Base-by-base conservation (phyloP, 805 yeast species). In the Tetrapisispora namnaoensis region DNA sequence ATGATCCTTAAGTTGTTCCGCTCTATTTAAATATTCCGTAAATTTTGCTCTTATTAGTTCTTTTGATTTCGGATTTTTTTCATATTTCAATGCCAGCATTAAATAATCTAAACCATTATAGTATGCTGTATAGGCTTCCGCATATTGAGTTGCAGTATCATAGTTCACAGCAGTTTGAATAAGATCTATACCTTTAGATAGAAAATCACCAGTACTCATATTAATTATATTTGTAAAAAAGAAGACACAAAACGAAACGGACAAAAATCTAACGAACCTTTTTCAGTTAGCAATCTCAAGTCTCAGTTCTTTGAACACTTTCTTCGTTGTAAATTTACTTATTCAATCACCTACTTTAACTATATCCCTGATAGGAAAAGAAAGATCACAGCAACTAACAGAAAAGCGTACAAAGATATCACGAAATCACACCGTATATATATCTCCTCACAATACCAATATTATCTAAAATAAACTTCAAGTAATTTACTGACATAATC, bases 91-190 rank as follows among this genome's bases (percentile, higher is more conserved):
- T 4, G 99, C 99, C 56, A 89, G 74, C 96, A 93, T 89, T 58
- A 93, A 73, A 68, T 93, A 93, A 66, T 93, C 98, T 49, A 93
- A 73, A 1, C 97, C 97, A 59, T 86, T 86, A 70, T 86, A 90
- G 68, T 93, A 93, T 42, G 87, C 77, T 51, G 88, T 86, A 67
- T 91, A 91, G 0, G 99, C 98, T 56, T 93, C 98, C 47, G 87
- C 96, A 59, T 90, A 91, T 55, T 83, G 76, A 46, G 91, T 83
- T 22, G 89, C 89, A 17, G 87, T 80, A 64, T 93, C 99, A 6
- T 95, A 88, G 63, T 89, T 96, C 48, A 93, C 89, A 22, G 99
- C 99, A 66, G 83, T 84, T 63, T 89, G 95, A 18, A 93, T 95
- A 36, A 89, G 75, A 53, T 89, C 96, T 22, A 93, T 89, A n/a